Conservation (phyloP, 352 stramenopile genomes). For the Phytophthora nicotianae region DNA sequence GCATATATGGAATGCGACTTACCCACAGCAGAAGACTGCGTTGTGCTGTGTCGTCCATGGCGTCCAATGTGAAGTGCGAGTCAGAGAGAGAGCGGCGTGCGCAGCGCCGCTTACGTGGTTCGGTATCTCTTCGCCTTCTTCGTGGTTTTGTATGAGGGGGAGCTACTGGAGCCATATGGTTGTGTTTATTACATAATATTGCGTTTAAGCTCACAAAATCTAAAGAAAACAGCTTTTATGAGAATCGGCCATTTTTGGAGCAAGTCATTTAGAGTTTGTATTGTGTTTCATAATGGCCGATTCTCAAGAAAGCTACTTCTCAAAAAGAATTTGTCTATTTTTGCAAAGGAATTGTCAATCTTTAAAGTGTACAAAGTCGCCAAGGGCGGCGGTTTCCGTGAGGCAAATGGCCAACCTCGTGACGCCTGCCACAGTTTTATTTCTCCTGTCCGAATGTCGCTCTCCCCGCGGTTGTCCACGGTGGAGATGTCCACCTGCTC, state of each 20-base stretch:
- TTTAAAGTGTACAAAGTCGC: too few species aligned
- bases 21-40: conserved; percentile 81
- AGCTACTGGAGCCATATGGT: conserved; percentile 1
- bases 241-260: too few species aligned
- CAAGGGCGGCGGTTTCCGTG: too few species aligned
- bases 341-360: too few species aligned
- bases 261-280: too few species aligned
- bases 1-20: conserved; percentile 16
- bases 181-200: not conserved
- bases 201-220: not conserved
- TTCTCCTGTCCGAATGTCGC: conserved; percentile 11
- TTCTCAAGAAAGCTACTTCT: too few species aligned
- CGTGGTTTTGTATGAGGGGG: conserved; percentile 19
- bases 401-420: not conserved
- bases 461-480: conserved; percentile 5
- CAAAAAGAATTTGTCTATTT: too few species aligned
- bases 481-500: conserved; percentile 12
- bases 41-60: conserved; percentile 77
- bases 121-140: conserved; percentile 36
- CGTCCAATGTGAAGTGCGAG: conserved; percentile 2
- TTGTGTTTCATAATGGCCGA: too few species aligned
- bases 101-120: conserved; percentile 6
- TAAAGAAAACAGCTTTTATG: too few species aligned
- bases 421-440: not conserved
- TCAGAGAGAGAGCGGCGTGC: conserved; percentile 2